Percentiles rank a stretch among this genome's conserved stretches.
phyloP scores from a whole-genome alignment of 768 basidiomycete genomes.

The Pleurotus ostreatus region DNA sequence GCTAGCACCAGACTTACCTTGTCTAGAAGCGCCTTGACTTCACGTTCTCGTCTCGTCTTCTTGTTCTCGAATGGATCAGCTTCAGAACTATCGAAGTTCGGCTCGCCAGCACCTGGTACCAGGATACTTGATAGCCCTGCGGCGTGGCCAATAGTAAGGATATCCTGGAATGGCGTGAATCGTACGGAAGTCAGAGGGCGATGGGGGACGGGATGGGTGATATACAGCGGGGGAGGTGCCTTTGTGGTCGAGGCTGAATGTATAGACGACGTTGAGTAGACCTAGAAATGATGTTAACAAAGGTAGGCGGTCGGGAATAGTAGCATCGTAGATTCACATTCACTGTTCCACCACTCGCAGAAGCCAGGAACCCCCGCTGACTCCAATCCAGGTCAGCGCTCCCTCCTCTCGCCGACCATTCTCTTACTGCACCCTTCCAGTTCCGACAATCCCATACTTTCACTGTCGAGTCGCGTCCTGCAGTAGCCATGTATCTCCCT shows the following conservation, averaged over 20 bases:
- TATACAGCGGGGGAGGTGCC: slow-evolving; percentile 73
- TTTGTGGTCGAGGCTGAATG: slow-evolving; percentile 46
- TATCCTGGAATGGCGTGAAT: slow-evolving; percentile 90
- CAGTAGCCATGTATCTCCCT: slow-evolving; percentile 88
- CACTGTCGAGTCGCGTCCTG: slow-evolving; percentile 82
- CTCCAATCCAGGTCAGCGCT: slow-evolving; percentile 79
- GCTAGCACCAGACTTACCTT: slow-evolving; percentile 46
- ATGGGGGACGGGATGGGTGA: slow-evolving; percentile 82
- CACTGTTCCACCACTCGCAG: slow-evolving; percentile 79
- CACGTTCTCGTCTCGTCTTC: slow-evolving; percentile 78
- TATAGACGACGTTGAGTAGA: slow-evolving; percentile 70
- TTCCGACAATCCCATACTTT: slow-evolving; percentile 98
- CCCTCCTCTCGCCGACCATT: slow-evolving; percentile 69
- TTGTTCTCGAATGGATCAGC: slow-evolving; percentile 93
- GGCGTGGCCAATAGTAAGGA: slow-evolving; percentile 75
- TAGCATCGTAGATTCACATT: slow-evolving; percentile 49
- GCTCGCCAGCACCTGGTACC: slow-evolving; percentile 89
- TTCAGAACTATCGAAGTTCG: slow-evolving; percentile 91
- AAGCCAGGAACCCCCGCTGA: slow-evolving; percentile 75
- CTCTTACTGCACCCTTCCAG: slow-evolving; percentile 85
- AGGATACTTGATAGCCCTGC: slow-evolving; percentile 81
- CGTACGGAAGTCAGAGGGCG: slow-evolving; percentile 70
- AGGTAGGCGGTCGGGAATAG: not conserved
- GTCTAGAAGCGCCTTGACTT: slow-evolving; percentile 87
- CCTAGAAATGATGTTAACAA: slow-evolving; percentile 33